Evolutionary conservation across 2,329 filamentous ascomycete species (phyloP), one percentile per base, ranked within the genome.

Genomic region (Aspergillus luchuensis): DNA sequence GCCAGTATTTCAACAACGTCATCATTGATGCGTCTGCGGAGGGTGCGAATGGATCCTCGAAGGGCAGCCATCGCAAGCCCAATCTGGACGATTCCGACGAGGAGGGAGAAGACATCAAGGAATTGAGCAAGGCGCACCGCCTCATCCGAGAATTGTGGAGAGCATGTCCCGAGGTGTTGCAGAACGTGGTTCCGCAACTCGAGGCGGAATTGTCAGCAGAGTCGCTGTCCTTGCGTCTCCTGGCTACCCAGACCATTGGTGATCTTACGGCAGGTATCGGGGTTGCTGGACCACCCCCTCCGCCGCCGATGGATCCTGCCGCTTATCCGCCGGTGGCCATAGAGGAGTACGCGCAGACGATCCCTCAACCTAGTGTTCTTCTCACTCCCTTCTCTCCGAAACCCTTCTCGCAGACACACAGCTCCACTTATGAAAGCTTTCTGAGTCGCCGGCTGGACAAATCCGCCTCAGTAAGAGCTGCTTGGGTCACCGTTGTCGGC

Each of bases 1-100:
- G 92, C 67, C 92, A 96, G 71, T 99, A 98, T 75, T 99, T 99
- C 75, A 96, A 92, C 76, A 92, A 96, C 59, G 92, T 98, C 55
- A 96, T 99, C 60, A 88, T 98, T 63, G 92, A 97, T 72, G 91
- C 92, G 3, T 92, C 88, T 49, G 81, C 80, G 19, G 79, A 80
- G 8, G 82, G 84, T 67, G 65, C 80, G 57, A 89, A 87, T 64
- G 85, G 85, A 4, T 58, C 65, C 17, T 70, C 69, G 25, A 82
- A 78, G 64, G 67, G 71, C 25, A 65, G 68, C 19, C 80, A 79
- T 61, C 74, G 80, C 59, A 79, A 76, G 58, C 69, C 73, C 58
- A 85, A 84, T 61, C 81, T 82, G 17, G 85, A 85, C 25, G 88
- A 89, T 19, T 84, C 81, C 0, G 85, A 90, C 61, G 87, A 89